Conservation (phyloP, 2,329 filamentous ascomycete species). For the Fonsecaea monophora region DNA sequence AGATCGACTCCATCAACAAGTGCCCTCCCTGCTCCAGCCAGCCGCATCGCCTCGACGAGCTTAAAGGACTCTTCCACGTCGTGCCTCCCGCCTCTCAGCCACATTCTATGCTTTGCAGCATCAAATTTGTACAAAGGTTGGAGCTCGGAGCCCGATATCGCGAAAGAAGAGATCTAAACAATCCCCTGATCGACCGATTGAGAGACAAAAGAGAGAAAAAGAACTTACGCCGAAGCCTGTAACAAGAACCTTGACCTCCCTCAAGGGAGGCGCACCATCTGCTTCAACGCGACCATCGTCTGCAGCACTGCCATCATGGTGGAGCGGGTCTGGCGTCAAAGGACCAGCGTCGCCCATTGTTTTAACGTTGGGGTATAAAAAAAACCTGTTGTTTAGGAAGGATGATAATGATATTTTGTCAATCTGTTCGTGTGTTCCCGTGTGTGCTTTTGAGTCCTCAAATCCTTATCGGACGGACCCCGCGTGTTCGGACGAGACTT, state of each 20-base stretch:
- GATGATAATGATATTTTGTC: no score
- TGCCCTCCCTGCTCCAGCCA: background rate
- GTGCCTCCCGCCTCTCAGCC: no score
- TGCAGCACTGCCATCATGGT: slow-evolving; percentile 7
- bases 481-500: no score
- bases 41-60: no score
- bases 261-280: slow-evolving; percentile 24
- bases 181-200: background rate
- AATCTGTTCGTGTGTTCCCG: no score
- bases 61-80: no score
- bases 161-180: background rate
- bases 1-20: no score
- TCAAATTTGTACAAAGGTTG: no score
- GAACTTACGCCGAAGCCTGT: slow-evolving; percentile 54
- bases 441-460: no score
- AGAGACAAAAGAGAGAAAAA: background rate
- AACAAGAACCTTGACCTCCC: slow-evolving; percentile 57
- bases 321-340: slow-evolving; percentile 29
- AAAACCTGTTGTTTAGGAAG: background rate
- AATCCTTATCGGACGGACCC: no score
- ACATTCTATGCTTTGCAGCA: no score
- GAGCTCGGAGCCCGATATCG: no score
- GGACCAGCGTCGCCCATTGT: slow-evolving; percentile 39
- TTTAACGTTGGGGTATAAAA: background rate
- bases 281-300: background rate